Evolutionary conservation across 164 flowering plant species (phyloP), one percentile per base, ranked within the genome.

Genomic region (Magnolia officinalis): DNA sequence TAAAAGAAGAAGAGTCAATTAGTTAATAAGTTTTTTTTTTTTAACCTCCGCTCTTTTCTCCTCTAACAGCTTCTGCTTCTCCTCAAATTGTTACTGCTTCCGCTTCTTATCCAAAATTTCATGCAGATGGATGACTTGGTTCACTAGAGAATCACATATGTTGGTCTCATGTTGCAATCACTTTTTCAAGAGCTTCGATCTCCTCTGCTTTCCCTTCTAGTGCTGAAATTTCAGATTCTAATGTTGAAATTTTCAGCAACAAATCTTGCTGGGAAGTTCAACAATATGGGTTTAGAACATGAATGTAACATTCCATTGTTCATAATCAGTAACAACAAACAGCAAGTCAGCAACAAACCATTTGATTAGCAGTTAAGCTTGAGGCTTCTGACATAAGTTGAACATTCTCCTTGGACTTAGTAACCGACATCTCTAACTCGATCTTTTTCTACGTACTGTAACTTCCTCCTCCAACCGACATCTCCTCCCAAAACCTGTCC

Each of bases 221-320:
- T 45, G 86, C 88, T 76, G 74, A 78, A 69, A 83, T 92, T 72
- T 86, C 91, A 37, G 85, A 79, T 82, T 96, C 97, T 61, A 92
- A 67, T 24, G 76, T 73, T 45, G 89, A 84, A 55, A 88, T 20
- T 81, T 87, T 92, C 73, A 79, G 75, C 83, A 85, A 66, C 70
- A 92, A 82, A 50, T 92, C 91, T 88, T 87, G 85, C 99, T 96
- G 96, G 82, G 85, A 80, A 70, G 67, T 72, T 63, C 66, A 80
- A 81, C 8, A 20, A 78, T 71, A 72, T n/a, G 77, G 51, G 70
- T 67, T 81, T 72, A 80, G 50, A 72, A 77, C 16, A 68, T 58
- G 23, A 74, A 66, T 59, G 67, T 71, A 66, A 58, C 61, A 29
- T 59, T 37, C 49, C 37, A 74, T 45, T 31, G 67, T n/a, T 21